Percentiles rank a stretch among this genome's conserved stretches.
Conservation (phyloP, 2,329 filamentous ascomycete species). For the Hymenoscyphus albidus region DNA sequence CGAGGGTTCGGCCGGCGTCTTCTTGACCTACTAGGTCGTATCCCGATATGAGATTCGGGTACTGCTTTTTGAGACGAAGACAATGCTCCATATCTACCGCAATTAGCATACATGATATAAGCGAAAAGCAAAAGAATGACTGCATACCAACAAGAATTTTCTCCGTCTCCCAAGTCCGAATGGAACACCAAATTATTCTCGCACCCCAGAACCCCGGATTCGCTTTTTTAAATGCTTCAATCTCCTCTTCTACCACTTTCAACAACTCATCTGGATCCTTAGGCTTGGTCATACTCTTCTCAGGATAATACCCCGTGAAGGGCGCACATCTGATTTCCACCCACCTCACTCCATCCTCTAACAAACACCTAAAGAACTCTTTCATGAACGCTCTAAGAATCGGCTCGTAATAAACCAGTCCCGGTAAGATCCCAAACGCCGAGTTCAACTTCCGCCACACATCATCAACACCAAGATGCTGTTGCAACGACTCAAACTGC, state of each 20-base stretch:
- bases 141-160: constrained; percentile 56
- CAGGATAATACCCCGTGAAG: constrained; percentile 63
- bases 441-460: constrained; percentile 76
- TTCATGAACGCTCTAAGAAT: constrained; percentile 75
- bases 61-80: constrained; percentile 71
- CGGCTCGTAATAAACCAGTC: constrained; percentile 80
- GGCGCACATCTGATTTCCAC: constrained; percentile 65
- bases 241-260: constrained; percentile 67
- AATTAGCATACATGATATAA: not conserved
- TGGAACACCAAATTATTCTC: constrained; percentile 74
- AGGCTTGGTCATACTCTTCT: constrained; percentile 57
- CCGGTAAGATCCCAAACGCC: constrained; percentile 67
- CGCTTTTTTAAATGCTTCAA: constrained; percentile 65
- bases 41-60: constrained; percentile 73
- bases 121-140: not conserved
- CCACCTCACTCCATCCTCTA: constrained; percentile 75
- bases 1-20: constrained; percentile 68
- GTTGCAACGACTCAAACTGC: constrained; percentile 64
- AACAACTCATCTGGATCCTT: constrained; percentile 49
- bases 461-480: constrained; percentile 77
- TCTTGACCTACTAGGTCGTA: constrained; percentile 89
- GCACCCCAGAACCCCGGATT: constrained; percentile 76
- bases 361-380: constrained; percentile 63
- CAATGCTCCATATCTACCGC: constrained; percentile 72
- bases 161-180: constrained; percentile 59